A percentile compares a stretch with the other conserved stretches of the same genome.
These are phyloP conservation scores for Calvatia gigantea DNA, from an alignment of 768 basidiomycete species.

Conservation along the genomic window DNA sequence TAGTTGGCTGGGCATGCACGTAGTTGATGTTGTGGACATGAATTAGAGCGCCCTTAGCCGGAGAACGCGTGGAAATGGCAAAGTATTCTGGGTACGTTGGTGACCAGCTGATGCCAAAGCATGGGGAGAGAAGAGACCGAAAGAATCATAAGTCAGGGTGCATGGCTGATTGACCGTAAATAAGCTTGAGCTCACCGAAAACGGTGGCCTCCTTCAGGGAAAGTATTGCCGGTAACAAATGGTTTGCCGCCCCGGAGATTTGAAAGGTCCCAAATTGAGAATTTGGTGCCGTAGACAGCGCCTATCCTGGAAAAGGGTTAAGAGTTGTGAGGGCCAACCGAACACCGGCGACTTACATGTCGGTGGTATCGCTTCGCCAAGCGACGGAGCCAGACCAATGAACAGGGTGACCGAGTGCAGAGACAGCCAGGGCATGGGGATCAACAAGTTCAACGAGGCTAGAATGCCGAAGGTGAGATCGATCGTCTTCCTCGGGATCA, in stretches of 20 bases:
- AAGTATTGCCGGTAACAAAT: conserved; percentile 53
- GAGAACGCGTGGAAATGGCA: conserved; percentile 63
- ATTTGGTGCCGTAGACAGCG: conserved; percentile 67
- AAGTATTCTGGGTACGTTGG: conserved; percentile 74
- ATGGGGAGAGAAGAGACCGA: not conserved
- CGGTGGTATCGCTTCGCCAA: conserved; percentile 67
- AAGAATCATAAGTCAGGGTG: conserved; percentile 3
- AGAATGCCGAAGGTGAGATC: conserved; percentile 55
- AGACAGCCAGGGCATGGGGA: conserved; percentile 56
- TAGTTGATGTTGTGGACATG: conserved; percentile 69
- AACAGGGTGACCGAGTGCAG: conserved; percentile 40
- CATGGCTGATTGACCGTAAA: conserved; percentile 4
- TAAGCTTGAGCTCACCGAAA: conserved; percentile 55
- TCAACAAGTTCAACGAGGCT: conserved; percentile 72
- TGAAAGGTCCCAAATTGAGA: conserved; percentile 74
- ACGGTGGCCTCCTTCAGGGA: conserved; percentile 60
- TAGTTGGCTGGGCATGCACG: conserved; percentile 59
- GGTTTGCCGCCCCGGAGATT: conserved; percentile 75
- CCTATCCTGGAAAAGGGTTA: conserved; percentile 50
- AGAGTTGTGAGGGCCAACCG: conserved; percentile 4
- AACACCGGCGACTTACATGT: conserved; percentile 57
- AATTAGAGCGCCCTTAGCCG: conserved; percentile 60
- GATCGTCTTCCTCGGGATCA: conserved; percentile 53
- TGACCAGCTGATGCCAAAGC: conserved; percentile 57
- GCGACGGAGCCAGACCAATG: conserved; percentile 58